Evolutionary conservation across 2,329 filamentous ascomycete species (phyloP), one percentile per base, ranked within the genome.

Genomic region (Fusarium temperatum): DNA sequence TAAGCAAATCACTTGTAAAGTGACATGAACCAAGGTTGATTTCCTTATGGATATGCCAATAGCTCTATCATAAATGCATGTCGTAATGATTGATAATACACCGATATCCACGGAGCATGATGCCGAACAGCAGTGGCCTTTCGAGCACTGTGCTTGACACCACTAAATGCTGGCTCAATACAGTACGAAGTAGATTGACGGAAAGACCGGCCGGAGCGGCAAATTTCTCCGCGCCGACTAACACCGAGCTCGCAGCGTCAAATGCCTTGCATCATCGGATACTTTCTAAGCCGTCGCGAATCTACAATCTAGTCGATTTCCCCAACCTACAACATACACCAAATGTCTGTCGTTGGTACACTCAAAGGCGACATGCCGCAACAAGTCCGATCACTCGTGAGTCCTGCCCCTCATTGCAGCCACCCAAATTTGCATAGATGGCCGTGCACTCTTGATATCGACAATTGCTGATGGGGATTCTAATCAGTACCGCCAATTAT

Each of bases 401-500:
- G 87, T 83, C 39, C 38, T 59, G 28, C 55, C 48, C 42, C 45
- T 53, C 7, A 12, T 44, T 26, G 22, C n/a, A 26, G 50, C 28
- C n/a, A 20, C 45, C 42, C 30, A 66, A 75, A 66, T 71, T 63
- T 66, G 71, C 70, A 76, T 60, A 54, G 44, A 55, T 58, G 10
- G 36, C 51, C n/a, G 47, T 30, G 47, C 60, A 44, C 39, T 24
- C 18, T 53, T 45, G n/a, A 42, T 47, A 41, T 63, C 24, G 7
- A 28, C n/a, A 45, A 63, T 39, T 22, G 64, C 77, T 79, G 50
- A 78, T 44, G n/a, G 36, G n/a, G 18, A 15, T 48, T 38, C 24
- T 17, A 13, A 57, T 22, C 74, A 98, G 95, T 98, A 98, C 85
- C 95, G 96, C 76, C 96, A 96, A 80, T 87, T 99, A 78, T 87